Percentiles rank a stretch among this genome's conserved stretches.
Conservation (phyloP, 768 basidiomycete species). For the Hysterangium stoloniferum region DNA sequence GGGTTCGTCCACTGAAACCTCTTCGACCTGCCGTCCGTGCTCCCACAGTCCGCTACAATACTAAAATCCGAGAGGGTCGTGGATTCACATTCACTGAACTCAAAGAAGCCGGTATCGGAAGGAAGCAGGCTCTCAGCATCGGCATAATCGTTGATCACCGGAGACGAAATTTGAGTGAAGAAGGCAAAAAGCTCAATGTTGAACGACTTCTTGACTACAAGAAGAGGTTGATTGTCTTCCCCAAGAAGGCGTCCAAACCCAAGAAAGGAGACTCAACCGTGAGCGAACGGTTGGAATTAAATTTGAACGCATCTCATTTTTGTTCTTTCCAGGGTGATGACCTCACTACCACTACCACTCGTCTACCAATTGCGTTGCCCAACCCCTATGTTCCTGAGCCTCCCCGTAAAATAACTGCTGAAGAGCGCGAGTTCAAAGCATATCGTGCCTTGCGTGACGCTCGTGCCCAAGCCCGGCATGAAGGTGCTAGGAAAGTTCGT, state of each 20-base stretch:
- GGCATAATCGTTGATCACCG: slow-evolving; percentile 97
- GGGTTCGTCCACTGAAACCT: slow-evolving; percentile 83
- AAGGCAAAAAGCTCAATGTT: slow-evolving; percentile 93
- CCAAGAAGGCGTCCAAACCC: slow-evolving; percentile 88
- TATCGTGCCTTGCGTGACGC: slow-evolving; percentile 82
- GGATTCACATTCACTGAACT: slow-evolving; percentile 93
- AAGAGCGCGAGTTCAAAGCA: slow-evolving; percentile 85
- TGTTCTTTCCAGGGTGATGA: slow-evolving; percentile 60
- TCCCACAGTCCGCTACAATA: slow-evolving; percentile 97
- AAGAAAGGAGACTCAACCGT: slow-evolving; percentile 94
- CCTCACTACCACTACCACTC: slow-evolving; percentile 70
- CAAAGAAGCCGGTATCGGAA: slow-evolving; percentile 91
- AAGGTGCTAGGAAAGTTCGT: slow-evolving; percentile 81
- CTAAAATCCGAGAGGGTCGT: slow-evolving; percentile 92
- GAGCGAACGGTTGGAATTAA: slow-evolving; percentile 27
- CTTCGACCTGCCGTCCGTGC: slow-evolving; percentile 96
- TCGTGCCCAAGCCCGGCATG: slow-evolving; percentile 76
- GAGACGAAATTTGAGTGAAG: slow-evolving; percentile 92
- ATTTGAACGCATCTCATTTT: slow-evolving; percentile 11
- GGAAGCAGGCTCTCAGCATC: slow-evolving; percentile 86
- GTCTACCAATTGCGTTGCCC: slow-evolving; percentile 59
- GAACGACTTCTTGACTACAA: slow-evolving; percentile 93
- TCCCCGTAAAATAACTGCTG: slow-evolving; percentile 87
- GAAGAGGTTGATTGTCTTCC: slow-evolving; percentile 89
- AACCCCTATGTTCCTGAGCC: slow-evolving; percentile 60